Percentiles rank a stretch among this genome's conserved stretches.
Evolutionary conservation across 495 filamentous ascomycete genomes (phyloP).

Genomic region (Aspergillus sparsus): DNA sequence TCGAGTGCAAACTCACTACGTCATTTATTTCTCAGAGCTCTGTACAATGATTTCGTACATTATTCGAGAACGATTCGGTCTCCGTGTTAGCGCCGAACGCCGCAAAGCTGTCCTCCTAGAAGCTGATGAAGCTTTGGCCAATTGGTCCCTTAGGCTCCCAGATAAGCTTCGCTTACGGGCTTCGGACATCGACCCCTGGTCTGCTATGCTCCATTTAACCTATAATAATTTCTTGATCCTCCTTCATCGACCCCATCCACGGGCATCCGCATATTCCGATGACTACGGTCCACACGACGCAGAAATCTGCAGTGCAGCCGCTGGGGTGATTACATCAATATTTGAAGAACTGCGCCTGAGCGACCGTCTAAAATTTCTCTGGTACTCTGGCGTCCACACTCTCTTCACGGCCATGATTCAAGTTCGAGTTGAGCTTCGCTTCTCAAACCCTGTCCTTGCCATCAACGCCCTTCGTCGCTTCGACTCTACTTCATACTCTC

Average conservation of each 20-base stretch:
- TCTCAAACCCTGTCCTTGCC: slow-evolving; percentile 51
- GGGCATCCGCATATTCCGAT: slow-evolving; percentile 46
- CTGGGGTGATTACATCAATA: slow-evolving; percentile 52
- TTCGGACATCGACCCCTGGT: slow-evolving; percentile 51
- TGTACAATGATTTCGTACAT: slow-evolving; percentile 51
- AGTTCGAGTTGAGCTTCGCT: slow-evolving; percentile 51
- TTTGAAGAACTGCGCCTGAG: slow-evolving; percentile 51
- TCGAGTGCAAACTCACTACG: slow-evolving; percentile 44
- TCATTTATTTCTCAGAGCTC: slow-evolving; percentile 49
- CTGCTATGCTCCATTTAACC: slow-evolving; percentile 50
- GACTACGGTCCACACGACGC: slow-evolving; percentile 49
- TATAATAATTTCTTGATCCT: slow-evolving; percentile 56
- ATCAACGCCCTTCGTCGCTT: slow-evolving; percentile 52
- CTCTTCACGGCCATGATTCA: slow-evolving; percentile 54
- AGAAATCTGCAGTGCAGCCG: slow-evolving; percentile 49
- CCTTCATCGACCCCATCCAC: slow-evolving; percentile 50
- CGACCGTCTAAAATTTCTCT: slow-evolving; percentile 49
- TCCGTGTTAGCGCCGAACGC: slow-evolving; percentile 41
- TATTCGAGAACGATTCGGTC: slow-evolving; percentile 45
- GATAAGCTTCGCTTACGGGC: slow-evolving; percentile 45
- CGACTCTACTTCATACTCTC: slow-evolving; percentile 47
- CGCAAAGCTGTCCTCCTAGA: slow-evolving; percentile 47
- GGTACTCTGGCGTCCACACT: slow-evolving; percentile 50
- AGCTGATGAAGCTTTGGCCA: slow-evolving; percentile 48
- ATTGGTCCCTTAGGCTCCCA: slow-evolving; percentile 49